phyloP scores from a whole-genome alignment of 371 early-diverging fungal genomes.

The Lichtheimia ramosa region DNA sequence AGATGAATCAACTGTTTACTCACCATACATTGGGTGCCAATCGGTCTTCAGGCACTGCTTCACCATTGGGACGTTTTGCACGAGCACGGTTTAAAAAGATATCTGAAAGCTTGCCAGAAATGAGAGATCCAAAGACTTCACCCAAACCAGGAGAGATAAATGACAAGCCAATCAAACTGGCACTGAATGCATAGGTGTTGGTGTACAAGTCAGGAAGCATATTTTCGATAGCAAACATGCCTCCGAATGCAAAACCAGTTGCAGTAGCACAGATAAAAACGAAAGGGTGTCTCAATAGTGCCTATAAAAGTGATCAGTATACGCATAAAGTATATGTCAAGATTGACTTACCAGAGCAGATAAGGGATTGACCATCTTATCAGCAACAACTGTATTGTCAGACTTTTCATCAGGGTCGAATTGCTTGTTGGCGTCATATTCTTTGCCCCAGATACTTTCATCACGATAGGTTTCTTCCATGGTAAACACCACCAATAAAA shows the following conservation, averaged over 20 bases:
- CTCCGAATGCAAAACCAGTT: constrained; percentile 58
- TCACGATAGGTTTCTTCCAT: constrained; percentile 75
- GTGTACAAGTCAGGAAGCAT: constrained; percentile 45
- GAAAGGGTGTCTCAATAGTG: constrained; percentile 53
- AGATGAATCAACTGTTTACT: neutral
- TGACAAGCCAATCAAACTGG: constrained; percentile 39
- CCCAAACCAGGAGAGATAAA: constrained; percentile 54
- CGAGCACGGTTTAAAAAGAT: constrained; percentile 42
- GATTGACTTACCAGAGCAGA: constrained; percentile 30
- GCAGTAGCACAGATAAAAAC: constrained; percentile 53
- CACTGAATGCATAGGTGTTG: constrained; percentile 27
- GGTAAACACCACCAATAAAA: constrained; percentile 39
- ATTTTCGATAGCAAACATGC: constrained; percentile 54
- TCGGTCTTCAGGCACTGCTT: constrained; percentile 56
- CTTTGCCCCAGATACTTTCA: constrained; percentile 34
- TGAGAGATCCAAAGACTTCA: constrained; percentile 52
- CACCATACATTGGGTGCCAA: constrained; percentile 53
- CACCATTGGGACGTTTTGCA: constrained; percentile 41
- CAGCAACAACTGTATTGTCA: constrained; percentile 17
- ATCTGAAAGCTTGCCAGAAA: constrained; percentile 57
- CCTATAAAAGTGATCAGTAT: constrained; percentile 12
- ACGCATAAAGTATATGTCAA: neutral
- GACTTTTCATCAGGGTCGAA: constrained; percentile 13
- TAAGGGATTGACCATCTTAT: constrained; percentile 34
- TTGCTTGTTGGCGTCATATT: constrained; percentile 7